A percentile compares a stretch with the other conserved stretches of the same genome.
phyloP scores from a whole-genome alignment of 2,329 filamentous ascomycete genomes.

The Pseudovirgaria hyperparasitica region DNA sequence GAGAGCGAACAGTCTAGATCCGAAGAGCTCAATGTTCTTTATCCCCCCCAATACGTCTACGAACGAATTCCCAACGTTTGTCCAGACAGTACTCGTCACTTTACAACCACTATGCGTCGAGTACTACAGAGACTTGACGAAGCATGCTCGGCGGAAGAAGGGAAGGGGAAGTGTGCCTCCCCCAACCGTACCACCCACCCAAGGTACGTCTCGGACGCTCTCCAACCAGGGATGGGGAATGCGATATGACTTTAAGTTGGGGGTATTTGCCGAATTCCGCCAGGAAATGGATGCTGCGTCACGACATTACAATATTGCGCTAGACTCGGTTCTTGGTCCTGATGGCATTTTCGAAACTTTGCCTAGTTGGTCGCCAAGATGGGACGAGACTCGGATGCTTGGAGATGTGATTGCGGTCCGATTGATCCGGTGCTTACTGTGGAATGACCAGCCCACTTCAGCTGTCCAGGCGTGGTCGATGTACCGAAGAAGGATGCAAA shows the following conservation, averaged over 20 bases:
- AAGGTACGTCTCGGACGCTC: constrained; percentile 74
- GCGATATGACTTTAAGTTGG: constrained; percentile 89
- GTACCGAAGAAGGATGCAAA: constrained; percentile 61
- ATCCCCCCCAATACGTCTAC: constrained; percentile 61
- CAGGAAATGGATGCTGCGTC: constrained; percentile 83
- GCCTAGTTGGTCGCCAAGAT: constrained; percentile 78
- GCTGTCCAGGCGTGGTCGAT: constrained; percentile 70
- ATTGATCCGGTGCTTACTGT: constrained; percentile 69
- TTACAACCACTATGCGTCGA: constrained; percentile 68
- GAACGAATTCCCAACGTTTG: constrained; percentile 60
- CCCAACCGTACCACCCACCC: constrained; percentile 70
- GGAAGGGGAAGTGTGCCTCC: constrained; percentile 65
- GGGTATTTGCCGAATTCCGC: constrained; percentile 80
- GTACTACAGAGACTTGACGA: constrained; percentile 89
- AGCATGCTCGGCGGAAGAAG: constrained; percentile 80
- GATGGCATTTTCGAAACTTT: constrained; percentile 76
- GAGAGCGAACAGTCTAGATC: constrained; percentile 65
- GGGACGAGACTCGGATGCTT: constrained; percentile 83
- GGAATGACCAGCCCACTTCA: constrained; percentile 63
- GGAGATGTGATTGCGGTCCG: constrained; percentile 73
- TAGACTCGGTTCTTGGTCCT: constrained; percentile 67
- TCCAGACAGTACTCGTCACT: constrained; percentile 57
- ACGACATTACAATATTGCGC: constrained; percentile 75
- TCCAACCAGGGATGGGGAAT: constrained; percentile 82
- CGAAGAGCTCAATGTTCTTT: constrained; percentile 70